Evolutionary conservation across 805 yeast genomes (phyloP), one percentile per base, ranked within the genome.

Genomic region (Brettanomyces sp.): DNA sequence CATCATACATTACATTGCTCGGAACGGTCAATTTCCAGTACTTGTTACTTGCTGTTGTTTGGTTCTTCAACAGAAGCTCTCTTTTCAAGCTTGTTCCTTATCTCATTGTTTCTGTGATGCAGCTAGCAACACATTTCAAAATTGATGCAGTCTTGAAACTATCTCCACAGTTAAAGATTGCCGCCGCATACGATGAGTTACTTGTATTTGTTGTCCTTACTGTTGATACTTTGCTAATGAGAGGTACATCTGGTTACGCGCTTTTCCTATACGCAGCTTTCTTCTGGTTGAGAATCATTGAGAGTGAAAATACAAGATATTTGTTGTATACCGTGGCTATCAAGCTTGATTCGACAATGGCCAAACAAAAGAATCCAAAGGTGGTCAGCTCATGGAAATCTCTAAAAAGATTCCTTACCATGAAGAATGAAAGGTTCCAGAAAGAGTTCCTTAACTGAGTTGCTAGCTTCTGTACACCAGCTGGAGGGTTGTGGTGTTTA

Each of bases 21-120:
- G 80, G 89, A 8, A 77, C 87, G 23, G 87, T 79, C 53, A 85
- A 85, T 59, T 84, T 84, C 69, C 96, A 87, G 63, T 77, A 76
- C 56, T 65, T 80, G 45, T 50, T 76, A 3, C 62, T 84, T 46
- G 75, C 80, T 0, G 25, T 59, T 3, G 64, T 78, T 18, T 85
- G 91, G 91, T 57, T 77, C 42, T 61, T 82, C 46, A 76, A 82
- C 36, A 77, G 85, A 64, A 70, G 74, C 49, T 80, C 89, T 1
- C 63, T 77, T 4, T 82, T 80, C 66, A 84, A 83, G 58, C 53
- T 85, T 39, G 49, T 79, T 13, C 91, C 93, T 23, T 80, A 68
- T 57, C 64, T 70, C 52, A 53, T 79, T 40, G 67, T 82, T 42
- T 72, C 90, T 18, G 49, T 75, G 23, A 64, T 85, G 52, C 93